phyloP scores from a whole-genome alignment of 139 green algal genomes.

The Edaphochlamys debaryana region DNA sequence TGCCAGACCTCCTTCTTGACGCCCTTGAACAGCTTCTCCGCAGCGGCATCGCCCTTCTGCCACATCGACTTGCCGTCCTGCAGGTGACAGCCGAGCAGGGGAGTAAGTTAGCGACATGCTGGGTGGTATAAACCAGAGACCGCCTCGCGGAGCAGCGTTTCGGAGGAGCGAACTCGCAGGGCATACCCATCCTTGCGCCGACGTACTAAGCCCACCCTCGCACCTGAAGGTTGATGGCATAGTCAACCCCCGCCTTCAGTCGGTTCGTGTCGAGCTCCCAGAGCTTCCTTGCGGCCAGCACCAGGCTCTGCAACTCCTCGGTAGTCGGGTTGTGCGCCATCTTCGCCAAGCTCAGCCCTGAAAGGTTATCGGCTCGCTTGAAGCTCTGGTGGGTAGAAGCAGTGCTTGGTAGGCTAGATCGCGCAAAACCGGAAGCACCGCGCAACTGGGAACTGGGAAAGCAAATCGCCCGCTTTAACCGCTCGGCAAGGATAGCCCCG shows the following conservation, averaged over 20 bases:
- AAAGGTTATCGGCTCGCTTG: too few species aligned
- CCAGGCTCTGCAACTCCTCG: constrained; percentile 17
- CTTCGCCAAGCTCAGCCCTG: too few species aligned
- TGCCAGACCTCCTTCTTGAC: constrained; percentile 58
- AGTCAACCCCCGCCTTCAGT: constrained; percentile 47
- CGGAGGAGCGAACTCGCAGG: too few species aligned
- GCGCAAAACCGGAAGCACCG: too few species aligned
- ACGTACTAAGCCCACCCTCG: not conserved
- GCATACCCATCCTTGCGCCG: too few species aligned
- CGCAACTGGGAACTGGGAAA: too few species aligned
- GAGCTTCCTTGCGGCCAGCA: not conserved
- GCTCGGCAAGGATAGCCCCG: too few species aligned
- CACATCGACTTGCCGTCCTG: constrained; percentile 63
- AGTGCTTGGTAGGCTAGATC: too few species aligned
- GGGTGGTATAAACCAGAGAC: not conserved
- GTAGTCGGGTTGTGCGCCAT: constrained; percentile 17
- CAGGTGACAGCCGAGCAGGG: not conserved
- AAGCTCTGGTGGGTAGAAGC: too few species aligned
- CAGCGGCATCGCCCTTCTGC: constrained; percentile 48
- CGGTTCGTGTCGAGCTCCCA: constrained; percentile 52
- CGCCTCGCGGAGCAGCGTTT: too few species aligned
- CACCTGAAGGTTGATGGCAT: constrained; percentile 56
- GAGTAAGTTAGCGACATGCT: not conserved
- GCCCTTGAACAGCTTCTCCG: constrained; percentile 63
- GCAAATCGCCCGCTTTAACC: too few species aligned